These are phyloP conservation scores for Xylariaceae sp. DNA, from an alignment of 2,329 filamentous ascomycete genomes.

Conservation along the genomic window DNA sequence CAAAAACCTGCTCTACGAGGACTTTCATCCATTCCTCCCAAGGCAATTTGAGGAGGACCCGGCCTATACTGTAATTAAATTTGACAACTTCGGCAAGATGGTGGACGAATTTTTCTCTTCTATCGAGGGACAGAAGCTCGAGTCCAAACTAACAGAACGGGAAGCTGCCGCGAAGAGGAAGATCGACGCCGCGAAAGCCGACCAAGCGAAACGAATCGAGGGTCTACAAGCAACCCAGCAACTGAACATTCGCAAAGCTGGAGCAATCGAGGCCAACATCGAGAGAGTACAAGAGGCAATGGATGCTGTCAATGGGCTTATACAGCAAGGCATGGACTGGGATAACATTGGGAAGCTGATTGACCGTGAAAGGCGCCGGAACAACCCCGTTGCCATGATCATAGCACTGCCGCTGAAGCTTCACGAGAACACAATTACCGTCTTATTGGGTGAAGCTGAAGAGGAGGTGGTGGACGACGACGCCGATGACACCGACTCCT, in stretches of 20 bases:
- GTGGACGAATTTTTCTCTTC: conserved; percentile 98
- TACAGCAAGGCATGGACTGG: conserved; percentile 97
- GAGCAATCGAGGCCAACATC: conserved; percentile 84
- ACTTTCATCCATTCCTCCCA: conserved; percentile 91
- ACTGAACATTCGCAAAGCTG: conserved; percentile 81
- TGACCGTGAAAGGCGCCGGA: conserved; percentile 74
- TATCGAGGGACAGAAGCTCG: conserved; percentile 86
- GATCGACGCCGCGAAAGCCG: conserved; percentile 75
- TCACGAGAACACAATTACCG: conserved; percentile 81
- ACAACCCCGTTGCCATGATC: conserved; percentile 80
- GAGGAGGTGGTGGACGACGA: conserved; percentile 58
- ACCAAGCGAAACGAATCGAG: conserved; percentile 81
- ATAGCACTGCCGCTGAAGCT: conserved; percentile 87
- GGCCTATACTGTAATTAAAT: conserved; percentile 65
- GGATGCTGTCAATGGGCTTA: conserved; percentile 86
- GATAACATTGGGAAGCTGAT: conserved; percentile 84
- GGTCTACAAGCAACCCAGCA: conserved; percentile 78
- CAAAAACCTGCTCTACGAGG: conserved; percentile 70
- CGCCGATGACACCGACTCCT: conserved; percentile 62
- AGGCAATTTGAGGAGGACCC: conserved; percentile 69
- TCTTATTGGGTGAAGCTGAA: conserved; percentile 70
- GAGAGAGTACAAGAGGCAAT: conserved; percentile 90
- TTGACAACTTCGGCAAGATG: conserved; percentile 83
- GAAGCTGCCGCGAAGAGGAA: conserved; percentile 80
- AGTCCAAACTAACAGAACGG: conserved; percentile 75